phyloP scores from a whole-genome alignment of 1,284 basidiomycete species.

The Cryptococcus sp. region DNA sequence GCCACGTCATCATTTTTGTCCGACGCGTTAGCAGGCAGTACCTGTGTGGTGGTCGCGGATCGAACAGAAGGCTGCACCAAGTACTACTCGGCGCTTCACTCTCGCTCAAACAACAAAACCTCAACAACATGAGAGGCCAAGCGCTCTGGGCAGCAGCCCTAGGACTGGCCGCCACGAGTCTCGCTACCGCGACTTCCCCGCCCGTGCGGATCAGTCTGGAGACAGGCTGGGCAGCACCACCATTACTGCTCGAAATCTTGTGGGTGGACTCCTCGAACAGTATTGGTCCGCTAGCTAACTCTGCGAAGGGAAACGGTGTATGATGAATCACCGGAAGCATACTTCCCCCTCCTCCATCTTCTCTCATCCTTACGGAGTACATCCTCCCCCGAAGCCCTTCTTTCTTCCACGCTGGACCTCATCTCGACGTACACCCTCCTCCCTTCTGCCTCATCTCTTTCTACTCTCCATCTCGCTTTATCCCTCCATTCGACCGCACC shows the following conservation, averaged over 20 bases:
- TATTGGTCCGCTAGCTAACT: not conserved
- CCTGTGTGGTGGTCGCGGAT: too few species aligned
- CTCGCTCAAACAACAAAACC: too few species aligned
- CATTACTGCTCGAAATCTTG: conserved; percentile 76
- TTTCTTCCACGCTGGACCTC: conserved; percentile 27
- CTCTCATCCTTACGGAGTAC: conserved; percentile 55
- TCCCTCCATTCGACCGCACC: conserved; percentile 42
- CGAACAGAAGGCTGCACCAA: too few species aligned
- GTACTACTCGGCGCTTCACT: too few species aligned
- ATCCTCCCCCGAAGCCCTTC: conserved; percentile 23
- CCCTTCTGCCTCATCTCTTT: conserved; percentile 37
- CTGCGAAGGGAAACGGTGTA: conserved; percentile 59
- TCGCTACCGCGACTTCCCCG: conserved; percentile 52
- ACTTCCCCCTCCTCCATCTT: conserved; percentile 65
- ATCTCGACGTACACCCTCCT: conserved; percentile 30
- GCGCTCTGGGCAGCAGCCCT: not conserved
- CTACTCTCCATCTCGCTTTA: conserved; percentile 52
- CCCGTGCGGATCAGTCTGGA: conserved; percentile 72
- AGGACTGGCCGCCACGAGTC: not conserved
- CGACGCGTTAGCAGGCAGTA: not conserved
- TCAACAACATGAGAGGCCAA: too few species aligned
- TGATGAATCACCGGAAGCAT: conserved; percentile 63
- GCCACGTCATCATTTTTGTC: conserved; percentile 7
- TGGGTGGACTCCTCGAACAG: conserved; percentile 54
- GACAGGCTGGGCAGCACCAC: conserved; percentile 74